These are phyloP conservation scores for Monocercomonoides exilis DNA, from an alignment of 78 protist species.

Conservation along the genomic window DNA sequence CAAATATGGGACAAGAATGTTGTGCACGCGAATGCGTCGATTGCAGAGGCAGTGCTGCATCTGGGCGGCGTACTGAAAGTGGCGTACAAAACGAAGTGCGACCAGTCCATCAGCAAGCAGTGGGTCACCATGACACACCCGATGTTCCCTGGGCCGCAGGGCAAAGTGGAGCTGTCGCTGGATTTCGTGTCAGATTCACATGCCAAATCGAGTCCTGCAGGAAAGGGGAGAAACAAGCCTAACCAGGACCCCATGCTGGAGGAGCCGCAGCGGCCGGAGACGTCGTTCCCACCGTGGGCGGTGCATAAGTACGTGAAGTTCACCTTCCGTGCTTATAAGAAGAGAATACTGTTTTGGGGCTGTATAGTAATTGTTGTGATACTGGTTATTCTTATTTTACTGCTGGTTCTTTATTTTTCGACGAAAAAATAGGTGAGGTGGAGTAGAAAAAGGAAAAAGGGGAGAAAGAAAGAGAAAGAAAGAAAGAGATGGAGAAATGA, in stretches of 20 bases:
- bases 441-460: too few relatives aligned
- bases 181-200: not conserved
- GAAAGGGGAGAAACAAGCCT: slow-evolving; percentile 21
- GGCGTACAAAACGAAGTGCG: not conserved
- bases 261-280: slow-evolving; percentile 11
- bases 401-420: not conserved
- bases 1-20: slow-evolving; percentile 40
- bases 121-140: slow-evolving; percentile 34
- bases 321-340: not conserved
- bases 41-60: slow-evolving; percentile 22
- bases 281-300: slow-evolving; percentile 22
- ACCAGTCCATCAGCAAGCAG: not conserved
- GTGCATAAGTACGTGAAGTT: not conserved
- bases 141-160: slow-evolving; percentile 17
- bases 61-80: slow-evolving; percentile 14
- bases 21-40: slow-evolving; percentile 24
- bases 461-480: too few relatives aligned
- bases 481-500: too few relatives aligned
- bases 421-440: too few relatives aligned
- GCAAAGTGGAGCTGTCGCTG: slow-evolving; percentile 2
- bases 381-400: not conserved
- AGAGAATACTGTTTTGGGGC: not conserved
- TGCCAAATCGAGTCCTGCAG: not conserved
- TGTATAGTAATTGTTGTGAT: not conserved
- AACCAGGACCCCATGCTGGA: slow-evolving; percentile 25